These are phyloP conservation scores for Pilasporangium apinafurcum DNA, from an alignment of 352 stramenopile genomes.

Conservation along the genomic window DNA sequence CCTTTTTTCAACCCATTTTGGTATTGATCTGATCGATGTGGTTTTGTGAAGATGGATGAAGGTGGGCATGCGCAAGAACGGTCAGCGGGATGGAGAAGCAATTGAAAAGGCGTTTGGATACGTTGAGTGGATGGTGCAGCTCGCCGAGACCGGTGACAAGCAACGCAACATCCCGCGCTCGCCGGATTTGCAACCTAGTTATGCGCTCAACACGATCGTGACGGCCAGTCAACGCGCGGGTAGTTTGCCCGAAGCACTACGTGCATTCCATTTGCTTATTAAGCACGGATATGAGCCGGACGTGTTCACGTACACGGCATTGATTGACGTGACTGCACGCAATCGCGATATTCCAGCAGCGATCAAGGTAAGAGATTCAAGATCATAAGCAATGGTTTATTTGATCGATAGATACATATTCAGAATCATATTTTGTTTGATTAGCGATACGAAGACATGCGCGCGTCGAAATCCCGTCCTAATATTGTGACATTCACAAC, in stretches of 20 bases:
- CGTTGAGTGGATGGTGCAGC: conserved; percentile 61
- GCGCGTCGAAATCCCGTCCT: conserved; percentile 39
- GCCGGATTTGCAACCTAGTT: conserved; percentile 45
- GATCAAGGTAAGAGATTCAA: conserved; percentile 22
- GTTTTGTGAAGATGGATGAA: conserved; percentile 49
- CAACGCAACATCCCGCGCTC: conserved; percentile 30
- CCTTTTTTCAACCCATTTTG: not conserved
- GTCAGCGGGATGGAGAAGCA: conserved; percentile 27
- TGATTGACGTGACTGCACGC: conserved; percentile 68
- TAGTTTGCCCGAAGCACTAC: conserved; percentile 42
- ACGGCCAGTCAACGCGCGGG: conserved; percentile 65
- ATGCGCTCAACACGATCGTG: conserved; percentile 76
- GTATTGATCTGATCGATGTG: not conserved
- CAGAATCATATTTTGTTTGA: not conserved
- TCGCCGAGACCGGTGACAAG: conserved; percentile 36
- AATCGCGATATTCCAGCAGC: conserved; percentile 34
- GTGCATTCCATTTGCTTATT: conserved; percentile 47
- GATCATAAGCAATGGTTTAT: not conserved
- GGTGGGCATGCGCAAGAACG: conserved; percentile 49
- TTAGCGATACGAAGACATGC: conserved; percentile 33
- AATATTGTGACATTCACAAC: conserved; percentile 80
- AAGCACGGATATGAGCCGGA: conserved; percentile 55
- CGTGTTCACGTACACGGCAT: conserved; percentile 76
- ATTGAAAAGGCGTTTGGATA: conserved; percentile 32
- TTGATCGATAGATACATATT: not conserved